Percentiles rank a stretch among this genome's conserved stretches.
These are phyloP conservation scores for Tephrocybe sp. DNA, from an alignment of 768 basidiomycete genomes.

Conservation along the genomic window DNA sequence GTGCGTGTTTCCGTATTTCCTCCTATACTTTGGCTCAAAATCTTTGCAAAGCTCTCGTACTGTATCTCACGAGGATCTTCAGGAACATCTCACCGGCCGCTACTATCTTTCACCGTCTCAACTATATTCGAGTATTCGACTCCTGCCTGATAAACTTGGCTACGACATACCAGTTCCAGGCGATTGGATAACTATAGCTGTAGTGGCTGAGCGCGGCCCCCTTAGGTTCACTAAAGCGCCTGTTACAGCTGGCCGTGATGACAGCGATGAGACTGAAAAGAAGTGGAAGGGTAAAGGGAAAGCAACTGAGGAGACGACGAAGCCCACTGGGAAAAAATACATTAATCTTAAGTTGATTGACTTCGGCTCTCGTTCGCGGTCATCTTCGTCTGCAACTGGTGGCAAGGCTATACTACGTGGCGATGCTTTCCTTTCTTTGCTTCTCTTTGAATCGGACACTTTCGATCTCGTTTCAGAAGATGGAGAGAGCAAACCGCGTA, in stretches of 20 bases:
- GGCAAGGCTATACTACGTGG: conserved; percentile 65
- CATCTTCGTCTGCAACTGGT: conserved; percentile 50
- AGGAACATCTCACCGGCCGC: conserved; percentile 77
- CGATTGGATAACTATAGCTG: conserved; percentile 96
- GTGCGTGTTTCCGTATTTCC: conserved; percentile 44
- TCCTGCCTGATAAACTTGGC: conserved; percentile 72
- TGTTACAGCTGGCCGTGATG: conserved; percentile 49
- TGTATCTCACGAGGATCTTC: conserved; percentile 72
- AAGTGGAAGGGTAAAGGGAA: conserved; percentile 35
- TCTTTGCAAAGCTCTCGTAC: conserved; percentile 58
- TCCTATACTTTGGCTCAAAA: conserved; percentile 3
- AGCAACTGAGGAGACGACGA: conserved; percentile 29
- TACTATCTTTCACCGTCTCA: conserved; percentile 87
- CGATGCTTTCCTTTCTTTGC: conserved; percentile 77
- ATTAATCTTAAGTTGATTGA: conserved; percentile 84
- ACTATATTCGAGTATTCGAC: conserved; percentile 82
- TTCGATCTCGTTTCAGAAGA: conserved; percentile 55
- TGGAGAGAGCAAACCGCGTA: conserved; percentile 50
- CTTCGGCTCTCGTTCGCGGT: conserved; percentile 63
- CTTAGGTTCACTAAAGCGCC: conserved; percentile 72
- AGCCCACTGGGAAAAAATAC: conserved; percentile 70
- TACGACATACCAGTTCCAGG: conserved; percentile 91
- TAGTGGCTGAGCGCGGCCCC: conserved; percentile 87
- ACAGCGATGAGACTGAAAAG: conserved; percentile 32
- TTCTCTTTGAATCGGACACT: conserved; percentile 86